Conservation (phyloP, 148 eudicot genomes). For the Camellia granthamiana region DNA sequence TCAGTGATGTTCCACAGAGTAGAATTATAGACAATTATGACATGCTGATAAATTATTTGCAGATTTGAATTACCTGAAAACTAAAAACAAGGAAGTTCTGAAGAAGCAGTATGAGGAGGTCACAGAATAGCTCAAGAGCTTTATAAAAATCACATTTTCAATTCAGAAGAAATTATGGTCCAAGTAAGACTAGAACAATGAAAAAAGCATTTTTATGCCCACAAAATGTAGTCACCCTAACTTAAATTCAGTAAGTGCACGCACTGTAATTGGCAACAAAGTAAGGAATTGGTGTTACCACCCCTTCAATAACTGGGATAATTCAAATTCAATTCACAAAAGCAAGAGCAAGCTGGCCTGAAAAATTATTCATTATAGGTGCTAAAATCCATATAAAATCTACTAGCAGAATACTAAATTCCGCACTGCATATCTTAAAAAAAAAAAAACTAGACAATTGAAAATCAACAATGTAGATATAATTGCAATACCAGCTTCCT, state of each 20-base stretch:
- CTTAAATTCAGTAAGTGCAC: neutral
- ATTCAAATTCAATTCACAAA: constrained; percentile 1
- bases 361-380: neutral
- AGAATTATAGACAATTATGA: neutral
- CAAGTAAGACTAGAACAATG: neutral
- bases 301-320: neutral
- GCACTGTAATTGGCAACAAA: neutral
- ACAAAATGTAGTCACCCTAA: neutral
- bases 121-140: constrained; percentile 1
- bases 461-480: neutral
- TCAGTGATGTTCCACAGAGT: neutral
- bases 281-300: neutral
- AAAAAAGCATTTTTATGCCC: neutral
- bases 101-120: neutral
- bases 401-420: neutral
- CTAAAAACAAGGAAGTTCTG: neutral
- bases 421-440: neutral
- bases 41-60: constrained; percentile 12
- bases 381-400: neutral
- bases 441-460: neutral
- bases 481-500: constrained; percentile 7
- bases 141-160: neutral
- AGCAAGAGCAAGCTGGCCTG: neutral
- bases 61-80: neutral
- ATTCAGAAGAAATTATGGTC: neutral